Evolutionary conservation across 768 basidiomycete genomes (phyloP).

Genomic region (Roridomyces roridus): DNA sequence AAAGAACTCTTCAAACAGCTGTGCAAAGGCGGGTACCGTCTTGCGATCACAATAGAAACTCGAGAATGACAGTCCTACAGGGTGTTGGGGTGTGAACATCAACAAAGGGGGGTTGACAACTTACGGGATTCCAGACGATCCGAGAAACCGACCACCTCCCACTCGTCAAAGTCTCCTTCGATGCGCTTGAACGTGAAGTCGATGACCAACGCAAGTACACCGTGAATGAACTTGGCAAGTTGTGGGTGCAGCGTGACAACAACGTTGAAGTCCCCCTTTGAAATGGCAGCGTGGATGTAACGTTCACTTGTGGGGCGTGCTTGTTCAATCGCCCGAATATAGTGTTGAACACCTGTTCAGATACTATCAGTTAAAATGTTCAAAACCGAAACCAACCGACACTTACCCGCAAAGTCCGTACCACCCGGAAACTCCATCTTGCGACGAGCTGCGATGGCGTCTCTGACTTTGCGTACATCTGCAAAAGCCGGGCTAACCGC

Average conservation of each 20-base stretch:
- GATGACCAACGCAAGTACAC: slow-evolving; percentile 10
- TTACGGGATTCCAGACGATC: slow-evolving; percentile 18
- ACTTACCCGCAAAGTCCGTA: too few relatives aligned
- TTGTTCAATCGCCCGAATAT: too few relatives aligned
- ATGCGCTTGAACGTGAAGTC: slow-evolving; percentile 32
- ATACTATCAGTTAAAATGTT: too few relatives aligned
- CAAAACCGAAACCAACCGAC: too few relatives aligned
- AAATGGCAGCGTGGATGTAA: slow-evolving; percentile 14
- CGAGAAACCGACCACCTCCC: slow-evolving; percentile 24
- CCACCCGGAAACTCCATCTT: too few relatives aligned
- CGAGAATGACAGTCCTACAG: slow-evolving; percentile 22
- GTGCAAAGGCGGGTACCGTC: slow-evolving; percentile 17
- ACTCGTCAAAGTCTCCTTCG: slow-evolving; percentile 27
- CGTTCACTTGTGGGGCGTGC: neutral
- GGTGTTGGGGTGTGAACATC: neutral
- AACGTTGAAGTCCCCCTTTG: neutral
- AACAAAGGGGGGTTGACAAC: neutral
- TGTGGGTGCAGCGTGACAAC: slow-evolving; percentile 14
- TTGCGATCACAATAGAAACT: slow-evolving; percentile 24
- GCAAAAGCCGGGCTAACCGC: neutral
- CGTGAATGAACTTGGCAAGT: slow-evolving; percentile 18
- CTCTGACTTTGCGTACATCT: too few relatives aligned
- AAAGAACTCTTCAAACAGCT: slow-evolving; percentile 20
- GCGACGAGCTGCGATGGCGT: too few relatives aligned
- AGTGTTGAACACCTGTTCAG: too few relatives aligned